Base-by-base conservation (phyloP, 192 early-diverging fungal genomes). In the Oehlia diaphana region DNA sequence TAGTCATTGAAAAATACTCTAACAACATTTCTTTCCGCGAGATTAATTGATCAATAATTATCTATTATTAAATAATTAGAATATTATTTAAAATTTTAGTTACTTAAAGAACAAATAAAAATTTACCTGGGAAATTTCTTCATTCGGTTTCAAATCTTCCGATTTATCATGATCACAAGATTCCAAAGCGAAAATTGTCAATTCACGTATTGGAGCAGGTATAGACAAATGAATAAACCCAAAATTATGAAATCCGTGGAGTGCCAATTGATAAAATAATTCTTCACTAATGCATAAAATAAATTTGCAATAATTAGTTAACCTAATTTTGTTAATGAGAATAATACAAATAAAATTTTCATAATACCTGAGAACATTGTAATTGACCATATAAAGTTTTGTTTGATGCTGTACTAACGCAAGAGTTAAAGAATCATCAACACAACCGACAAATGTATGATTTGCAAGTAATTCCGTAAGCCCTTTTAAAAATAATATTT, bases 401-500 rank as follows among this genome's bases (percentile, higher is more conserved):
- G 94, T 92, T 77, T 95, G 90, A 86, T 96, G 87, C 80, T 99
- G 97, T 62, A 99, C 88, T 53, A 97, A 85, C 9, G 94, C 96
- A 23, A 92, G 82, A 1, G 82, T 79, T 23, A 81, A 78, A 21
- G 81, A 81, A 74, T 95, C 91, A 79, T 97, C 94, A 10, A 98
- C 90, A 81, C 90, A 90, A 26, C 97, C 97, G 26, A 99, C 95
- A 88, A 96, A 95, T 0, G 90, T 93, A 80, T 98, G 95, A 64
- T 93, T 88, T 28, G 86, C 83, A 77, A 99, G 89, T 9, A 99
- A 82, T 21, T 90, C 89, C 0, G 96, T 94, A 63, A 98, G 82
- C 2, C 91, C 94, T 83, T 19, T 12, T 23, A 3, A 28, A 33
- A 62, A 58, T n/a, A 63, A 8, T 23, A 26, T 33, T 49, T n/a